A percentile compares a stretch with the other conserved stretches of the same genome.
Evolutionary conservation across 768 basidiomycete genomes (phyloP).

Genomic region (Rhizopogon sp.): DNA sequence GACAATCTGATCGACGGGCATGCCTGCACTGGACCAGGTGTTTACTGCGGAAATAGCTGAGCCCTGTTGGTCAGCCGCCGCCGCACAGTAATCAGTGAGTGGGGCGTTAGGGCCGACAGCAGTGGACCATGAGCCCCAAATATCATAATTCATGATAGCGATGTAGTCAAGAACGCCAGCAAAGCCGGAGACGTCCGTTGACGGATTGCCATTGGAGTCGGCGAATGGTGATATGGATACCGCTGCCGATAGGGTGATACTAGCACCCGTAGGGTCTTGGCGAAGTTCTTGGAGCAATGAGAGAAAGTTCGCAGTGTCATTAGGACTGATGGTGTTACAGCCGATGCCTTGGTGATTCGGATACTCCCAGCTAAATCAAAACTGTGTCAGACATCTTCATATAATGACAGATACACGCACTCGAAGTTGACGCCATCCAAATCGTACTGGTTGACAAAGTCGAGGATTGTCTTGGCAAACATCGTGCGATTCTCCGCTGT

Average conservation of each 20-base stretch:
- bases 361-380: constrained; percentile 71
- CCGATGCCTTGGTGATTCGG: constrained; percentile 64
- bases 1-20: constrained; percentile 67
- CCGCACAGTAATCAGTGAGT: constrained; percentile 69
- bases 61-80: constrained; percentile 52
- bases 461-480: constrained; percentile 50
- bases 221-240: constrained; percentile 62
- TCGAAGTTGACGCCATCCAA: constrained; percentile 66
- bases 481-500: constrained; percentile 49
- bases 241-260: constrained; percentile 71
- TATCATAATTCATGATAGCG: constrained; percentile 68
- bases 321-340: constrained; percentile 57
- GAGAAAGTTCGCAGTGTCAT: constrained; percentile 79
- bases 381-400: not conserved
- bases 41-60: constrained; percentile 72
- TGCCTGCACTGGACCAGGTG: constrained; percentile 73
- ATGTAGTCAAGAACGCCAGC: constrained; percentile 72
- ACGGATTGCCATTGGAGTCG: constrained; percentile 49
- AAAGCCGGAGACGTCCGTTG: constrained; percentile 61
- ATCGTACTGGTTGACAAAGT: constrained; percentile 41
- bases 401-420: constrained; percentile 29
- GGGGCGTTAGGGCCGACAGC: constrained; percentile 80
- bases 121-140: constrained; percentile 48
- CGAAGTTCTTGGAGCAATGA: constrained; percentile 71
- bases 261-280: constrained; percentile 32